Percentiles rank a stretch among this genome's conserved stretches.
Conservation (phyloP, 2,329 filamentous ascomycete genomes). For the Alternaria atra region DNA sequence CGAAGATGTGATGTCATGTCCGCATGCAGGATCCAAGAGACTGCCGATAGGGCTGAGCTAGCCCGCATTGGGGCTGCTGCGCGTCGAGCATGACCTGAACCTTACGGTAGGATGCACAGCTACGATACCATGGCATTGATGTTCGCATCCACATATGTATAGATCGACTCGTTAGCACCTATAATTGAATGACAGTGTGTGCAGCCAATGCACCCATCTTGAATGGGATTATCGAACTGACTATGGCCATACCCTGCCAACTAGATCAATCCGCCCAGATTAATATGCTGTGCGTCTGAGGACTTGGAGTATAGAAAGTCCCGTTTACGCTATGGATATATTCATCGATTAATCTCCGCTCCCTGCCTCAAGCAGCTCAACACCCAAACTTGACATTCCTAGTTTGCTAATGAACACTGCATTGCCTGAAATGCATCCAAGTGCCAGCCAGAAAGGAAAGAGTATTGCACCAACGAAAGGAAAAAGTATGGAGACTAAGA, state of each 20-base stretch:
- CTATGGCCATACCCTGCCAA: not conserved
- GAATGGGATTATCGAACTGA: not conserved
- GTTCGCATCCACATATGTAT: no score
- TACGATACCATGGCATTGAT: not conserved
- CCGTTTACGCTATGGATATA: no score
- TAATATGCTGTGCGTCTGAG: not conserved
- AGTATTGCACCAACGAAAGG: no score
- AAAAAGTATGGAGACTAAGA: no score
- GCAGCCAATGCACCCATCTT: not conserved
- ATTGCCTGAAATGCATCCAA: not conserved
- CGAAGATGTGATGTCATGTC: slow-evolving; percentile 24
- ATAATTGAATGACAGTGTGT: not conserved
- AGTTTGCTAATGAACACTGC: no score
- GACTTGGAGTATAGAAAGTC: no score
- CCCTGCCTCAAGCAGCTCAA: no score
- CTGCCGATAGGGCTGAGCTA: slow-evolving; percentile 13
- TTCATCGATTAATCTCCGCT: no score
- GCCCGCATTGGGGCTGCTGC: not conserved
- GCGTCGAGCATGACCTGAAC: not conserved
- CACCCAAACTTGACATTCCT: no score
- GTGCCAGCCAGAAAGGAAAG: not conserved
- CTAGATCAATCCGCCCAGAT: not conserved
- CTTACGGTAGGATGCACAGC: not conserved
- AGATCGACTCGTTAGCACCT: not conserved
- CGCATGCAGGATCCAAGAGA: slow-evolving; percentile 1